These are phyloP conservation scores for Cicer pinnatifidum DNA, from an alignment of 306 rosid genomes.

Conservation along the genomic window DNA sequence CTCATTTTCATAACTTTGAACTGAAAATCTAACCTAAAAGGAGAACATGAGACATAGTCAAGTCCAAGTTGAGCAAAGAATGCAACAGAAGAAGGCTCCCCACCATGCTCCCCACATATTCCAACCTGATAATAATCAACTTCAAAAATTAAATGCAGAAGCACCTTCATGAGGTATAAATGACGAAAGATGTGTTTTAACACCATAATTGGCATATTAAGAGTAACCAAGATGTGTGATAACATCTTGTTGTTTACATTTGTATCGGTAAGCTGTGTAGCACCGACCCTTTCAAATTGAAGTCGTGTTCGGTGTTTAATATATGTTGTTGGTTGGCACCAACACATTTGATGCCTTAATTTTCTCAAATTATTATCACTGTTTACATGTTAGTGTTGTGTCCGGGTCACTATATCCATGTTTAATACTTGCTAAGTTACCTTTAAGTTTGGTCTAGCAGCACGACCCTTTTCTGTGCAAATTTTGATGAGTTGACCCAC, in stretches of 20 bases:
- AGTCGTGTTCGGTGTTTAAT: no score
- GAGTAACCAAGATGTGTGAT: not conserved
- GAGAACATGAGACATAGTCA: conserved; percentile 98
- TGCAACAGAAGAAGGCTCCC: conserved; percentile 95
- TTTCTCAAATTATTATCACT: no score
- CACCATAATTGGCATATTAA: not conserved
- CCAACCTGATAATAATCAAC: conserved; percentile 70
- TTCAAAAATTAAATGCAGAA: not conserved
- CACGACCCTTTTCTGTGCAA: conserved; percentile 90
- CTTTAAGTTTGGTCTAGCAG: conserved; percentile 81
- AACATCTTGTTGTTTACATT: conserved; percentile 7
- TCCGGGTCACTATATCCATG: no score
- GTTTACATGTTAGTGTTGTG: no score
- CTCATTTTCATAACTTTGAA: conserved; percentile 24
- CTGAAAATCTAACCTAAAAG: conserved; percentile 66
- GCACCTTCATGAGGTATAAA: not conserved
- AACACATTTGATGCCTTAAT: no score
- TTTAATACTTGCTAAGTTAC: conserved; percentile 29
- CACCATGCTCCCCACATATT: conserved; percentile 99
- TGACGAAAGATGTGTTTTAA: conserved; percentile 2
- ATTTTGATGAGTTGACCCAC: conserved; percentile 91
- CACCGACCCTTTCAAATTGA: no score
- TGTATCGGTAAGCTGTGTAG: not conserved
- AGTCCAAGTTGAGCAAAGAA: conserved; percentile 92
- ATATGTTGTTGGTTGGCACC: no score